Conservation (phyloP, 163 green algal species). For the Chlamydomonas reinhardtii region DNA sequence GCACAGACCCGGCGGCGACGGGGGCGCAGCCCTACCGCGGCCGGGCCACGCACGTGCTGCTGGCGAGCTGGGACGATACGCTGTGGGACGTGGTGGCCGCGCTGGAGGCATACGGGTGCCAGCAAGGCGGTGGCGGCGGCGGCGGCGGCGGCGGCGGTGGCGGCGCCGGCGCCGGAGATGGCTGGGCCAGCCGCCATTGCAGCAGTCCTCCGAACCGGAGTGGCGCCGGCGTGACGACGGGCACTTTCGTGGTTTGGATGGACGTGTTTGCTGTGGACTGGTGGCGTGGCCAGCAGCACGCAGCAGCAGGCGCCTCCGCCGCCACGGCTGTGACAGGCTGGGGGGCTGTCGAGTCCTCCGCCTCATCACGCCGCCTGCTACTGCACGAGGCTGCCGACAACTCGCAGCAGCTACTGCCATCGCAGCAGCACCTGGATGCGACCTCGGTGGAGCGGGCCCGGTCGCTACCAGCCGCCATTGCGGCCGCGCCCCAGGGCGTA, state of each 20-base stretch:
- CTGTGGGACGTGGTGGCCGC: constrained; percentile 2
- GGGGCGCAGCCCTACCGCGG: not conserved
- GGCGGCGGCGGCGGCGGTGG: not conserved
- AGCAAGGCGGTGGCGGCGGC: not conserved
- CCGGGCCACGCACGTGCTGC: constrained; percentile 21
- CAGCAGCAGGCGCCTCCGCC: not conserved
- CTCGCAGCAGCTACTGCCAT: too few species aligned
- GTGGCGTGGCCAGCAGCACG: not conserved
- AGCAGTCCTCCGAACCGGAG: not conserved
- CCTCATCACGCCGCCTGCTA: too few species aligned
- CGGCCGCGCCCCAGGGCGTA: not conserved
- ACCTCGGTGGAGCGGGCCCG: constrained; percentile 1
- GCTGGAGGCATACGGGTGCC: not conserved
- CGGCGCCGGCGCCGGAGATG: too few species aligned
- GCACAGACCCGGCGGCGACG: too few species aligned
- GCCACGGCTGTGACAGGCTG: not conserved
- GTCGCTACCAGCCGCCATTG: constrained; percentile 26
- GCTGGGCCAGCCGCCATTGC: not conserved
- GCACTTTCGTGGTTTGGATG: constrained; percentile 23
- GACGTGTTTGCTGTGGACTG: constrained; percentile 32
- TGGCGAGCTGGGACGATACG: constrained; percentile 35
- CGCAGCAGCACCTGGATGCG: not conserved
- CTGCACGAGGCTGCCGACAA: not conserved
- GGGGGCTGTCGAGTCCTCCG: not conserved
- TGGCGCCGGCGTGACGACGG: not conserved